These are phyloP conservation scores for Yamadazyma buinensis DNA, from an alignment of 1,139 yeast genomes.

Conservation along the genomic window DNA sequence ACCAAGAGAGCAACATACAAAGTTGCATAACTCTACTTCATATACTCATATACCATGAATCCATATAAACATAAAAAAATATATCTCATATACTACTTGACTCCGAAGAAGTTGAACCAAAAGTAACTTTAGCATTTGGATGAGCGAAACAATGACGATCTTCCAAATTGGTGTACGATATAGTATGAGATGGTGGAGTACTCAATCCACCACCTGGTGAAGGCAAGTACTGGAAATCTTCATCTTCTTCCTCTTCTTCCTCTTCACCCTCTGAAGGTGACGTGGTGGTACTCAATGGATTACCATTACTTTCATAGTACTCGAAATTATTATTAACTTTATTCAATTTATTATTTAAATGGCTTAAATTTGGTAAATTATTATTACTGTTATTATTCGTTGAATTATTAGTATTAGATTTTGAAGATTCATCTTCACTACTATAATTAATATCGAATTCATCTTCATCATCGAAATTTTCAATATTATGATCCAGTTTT, in stretches of 20 bases:
- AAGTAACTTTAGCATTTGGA: slow-evolving; percentile 34
- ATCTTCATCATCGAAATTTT: slow-evolving; percentile 15
- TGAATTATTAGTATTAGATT: background rate
- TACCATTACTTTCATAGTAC: background rate
- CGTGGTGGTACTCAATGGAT: slow-evolving; percentile 12
- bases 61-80: too few relatives aligned
- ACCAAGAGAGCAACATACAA: too few relatives aligned
- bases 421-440: slow-evolving; percentile 16
- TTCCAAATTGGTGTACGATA: slow-evolving; percentile 22
- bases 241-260: too few relatives aligned
- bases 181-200: slow-evolving; percentile 26
- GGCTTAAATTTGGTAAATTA: background rate
- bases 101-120: slow-evolving; percentile 9
- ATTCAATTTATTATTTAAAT: slow-evolving; percentile 1
- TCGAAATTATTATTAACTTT: background rate
- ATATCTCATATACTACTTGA: too few relatives aligned
- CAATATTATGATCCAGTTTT: slow-evolving; percentile 5
- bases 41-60: too few relatives aligned
- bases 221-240: slow-evolving; percentile 23
- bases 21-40: too few relatives aligned
- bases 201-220: slow-evolving; percentile 24
- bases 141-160: slow-evolving; percentile 39
- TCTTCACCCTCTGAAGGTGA: slow-evolving; percentile 18
- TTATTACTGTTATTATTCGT: background rate
- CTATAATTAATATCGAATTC: slow-evolving; percentile 28